A percentile compares a stretch with the other conserved stretches of the same genome.
Conservation (phyloP, 1,284 basidiomycete species). For the Laetiporus sulphureus region DNA sequence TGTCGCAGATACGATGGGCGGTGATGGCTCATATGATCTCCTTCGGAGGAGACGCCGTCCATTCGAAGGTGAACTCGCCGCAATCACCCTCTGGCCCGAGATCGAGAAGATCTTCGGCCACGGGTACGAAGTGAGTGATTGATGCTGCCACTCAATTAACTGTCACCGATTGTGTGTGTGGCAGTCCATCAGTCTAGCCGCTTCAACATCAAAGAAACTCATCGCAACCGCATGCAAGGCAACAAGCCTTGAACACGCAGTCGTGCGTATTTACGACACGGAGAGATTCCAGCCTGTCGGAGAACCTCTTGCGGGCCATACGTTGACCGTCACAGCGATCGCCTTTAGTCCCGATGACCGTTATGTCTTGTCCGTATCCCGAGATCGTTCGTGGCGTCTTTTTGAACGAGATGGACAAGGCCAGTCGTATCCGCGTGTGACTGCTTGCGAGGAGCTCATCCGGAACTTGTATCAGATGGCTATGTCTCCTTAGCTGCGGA, state of each 20-base stretch:
- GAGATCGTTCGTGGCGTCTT: constrained; percentile 92
- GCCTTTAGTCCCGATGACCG: constrained; percentile 83
- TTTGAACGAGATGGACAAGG: constrained; percentile 46
- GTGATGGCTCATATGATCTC: constrained; percentile 10
- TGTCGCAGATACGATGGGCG: constrained; percentile 11
- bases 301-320: constrained; percentile 74
- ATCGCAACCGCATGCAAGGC: constrained; percentile 94
- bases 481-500: constrained; percentile 62
- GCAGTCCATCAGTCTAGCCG: constrained; percentile 72
- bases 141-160: constrained; percentile 4
- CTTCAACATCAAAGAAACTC: constrained; percentile 61
- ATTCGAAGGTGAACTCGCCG: constrained; percentile 79
- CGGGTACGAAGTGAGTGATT: constrained; percentile 77
- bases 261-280: constrained; percentile 80
- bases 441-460: background rate
- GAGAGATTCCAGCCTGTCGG: constrained; percentile 66
- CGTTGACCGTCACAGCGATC: constrained; percentile 86
- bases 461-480: constrained; percentile 27
- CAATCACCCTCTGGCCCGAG: constrained; percentile 94
- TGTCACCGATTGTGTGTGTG: background rate
- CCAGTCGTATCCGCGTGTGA: constrained; percentile 16
- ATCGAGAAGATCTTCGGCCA: constrained; percentile 97
- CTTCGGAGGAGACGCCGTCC: constrained; percentile 43
- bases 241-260: constrained; percentile 82
- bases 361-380: constrained; percentile 76